Base-by-base conservation (phyloP, 2,329 filamentous ascomycete genomes). In the Fulvia fulva region DNA sequence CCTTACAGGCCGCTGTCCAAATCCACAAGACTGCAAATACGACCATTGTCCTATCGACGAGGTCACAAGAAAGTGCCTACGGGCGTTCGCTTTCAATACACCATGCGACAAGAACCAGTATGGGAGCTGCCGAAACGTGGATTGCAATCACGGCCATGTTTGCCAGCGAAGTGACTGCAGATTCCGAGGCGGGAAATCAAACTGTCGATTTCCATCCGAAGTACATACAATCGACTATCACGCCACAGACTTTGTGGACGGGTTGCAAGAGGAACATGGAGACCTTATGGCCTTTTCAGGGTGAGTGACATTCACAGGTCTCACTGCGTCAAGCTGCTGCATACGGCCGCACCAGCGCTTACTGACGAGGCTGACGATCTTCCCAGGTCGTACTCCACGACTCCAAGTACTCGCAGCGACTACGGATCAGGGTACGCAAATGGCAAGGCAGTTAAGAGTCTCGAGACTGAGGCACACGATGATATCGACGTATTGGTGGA, bases 61-160 rank as follows among this genome's bases (percentile, higher is more conserved):
- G 1, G 68, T 68, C 6, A 67, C 77, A 2, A 65, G 75, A 8
- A 72, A 74, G 4, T 76, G 77, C 1, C 71, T 83, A 19, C 72
- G 74, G 55, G 76, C 75, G 52, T 74, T 81, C n/a, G 70, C 78
- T 1, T 75, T 75, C 25, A 73, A 74, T 46, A 73, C 71, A 25
- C 74, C 76, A 0, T 83, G 81, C 62, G 65, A 72, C 1, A 21
- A n/a, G 6, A 32, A 6, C 16, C 61, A 66, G 2, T 75, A 73
- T 22, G 71, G 74, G 1, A 64, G 53, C 0, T 83, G 81, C 59
- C 75, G 80, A 9, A 67, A 68, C 3, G 59, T 68, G 0, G 71
- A 75, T 28, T 83, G 81, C 64, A 71, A 73, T 34, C 69, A 75
- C 43, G 81, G 80, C 0, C 81, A 83, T 59, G 59, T 76, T 2